Percentiles rank a stretch among this genome's conserved stretches.
Conservation (phyloP, 129 eudicot species). For the Deinandra increscens region DNA sequence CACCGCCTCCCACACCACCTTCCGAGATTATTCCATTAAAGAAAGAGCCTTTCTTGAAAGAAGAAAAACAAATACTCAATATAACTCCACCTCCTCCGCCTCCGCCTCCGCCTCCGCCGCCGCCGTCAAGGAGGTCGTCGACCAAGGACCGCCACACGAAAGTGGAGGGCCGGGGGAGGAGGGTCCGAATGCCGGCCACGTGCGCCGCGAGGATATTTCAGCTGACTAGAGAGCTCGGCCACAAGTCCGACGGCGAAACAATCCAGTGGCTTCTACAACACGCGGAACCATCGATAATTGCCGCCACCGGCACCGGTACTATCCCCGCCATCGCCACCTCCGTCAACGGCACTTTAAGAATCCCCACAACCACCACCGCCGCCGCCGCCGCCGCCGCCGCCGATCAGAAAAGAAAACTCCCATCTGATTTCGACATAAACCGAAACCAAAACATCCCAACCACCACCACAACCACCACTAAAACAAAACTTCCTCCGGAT, state of each 20-base stretch:
- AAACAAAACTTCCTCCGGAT: slow-evolving; percentile 46
- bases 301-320: slow-evolving; percentile 83
- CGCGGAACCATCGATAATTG: slow-evolving; percentile 64
- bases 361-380: slow-evolving; percentile 57
- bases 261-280: slow-evolving; percentile 71
- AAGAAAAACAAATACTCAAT: neutral
- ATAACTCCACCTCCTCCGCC: neutral
- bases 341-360: slow-evolving; percentile 58
- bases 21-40: too few species aligned
- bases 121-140: slow-evolving; percentile 37
- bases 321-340: slow-evolving; percentile 76
- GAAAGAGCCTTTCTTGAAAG: slow-evolving; percentile 34
- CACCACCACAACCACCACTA: slow-evolving; percentile 4
- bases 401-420: slow-evolving; percentile 44
- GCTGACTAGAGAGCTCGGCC: slow-evolving; percentile 71
- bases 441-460: slow-evolving; percentile 1
- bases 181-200: slow-evolving; percentile 75
- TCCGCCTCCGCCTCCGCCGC: slow-evolving; percentile 13
- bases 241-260: slow-evolving; percentile 80
- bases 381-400: neutral
- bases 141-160: slow-evolving; percentile 85
- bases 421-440: slow-evolving; percentile 37
- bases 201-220: slow-evolving; percentile 76
- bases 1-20: too few species aligned
- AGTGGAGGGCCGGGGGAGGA: slow-evolving; percentile 75